Evolutionary conservation across 768 basidiomycete genomes (phyloP).

Genomic region (Suillus plorans): DNA sequence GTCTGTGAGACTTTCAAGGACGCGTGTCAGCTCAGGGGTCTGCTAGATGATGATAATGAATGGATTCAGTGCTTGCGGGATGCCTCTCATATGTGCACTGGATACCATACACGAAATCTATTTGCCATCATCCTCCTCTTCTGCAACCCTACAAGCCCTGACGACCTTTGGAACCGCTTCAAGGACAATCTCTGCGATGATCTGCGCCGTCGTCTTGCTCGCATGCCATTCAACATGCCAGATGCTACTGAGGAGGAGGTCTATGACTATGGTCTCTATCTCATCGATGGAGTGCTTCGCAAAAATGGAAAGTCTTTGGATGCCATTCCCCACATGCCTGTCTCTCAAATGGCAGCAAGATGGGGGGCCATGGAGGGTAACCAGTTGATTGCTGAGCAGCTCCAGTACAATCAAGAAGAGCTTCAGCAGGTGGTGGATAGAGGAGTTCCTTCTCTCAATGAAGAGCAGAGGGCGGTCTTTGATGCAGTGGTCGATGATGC

Average conservation of each 20-base stretch:
- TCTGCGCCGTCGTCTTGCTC: conserved; percentile 23
- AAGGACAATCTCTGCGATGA: conserved; percentile 41
- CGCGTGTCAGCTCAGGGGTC: conserved; percentile 41
- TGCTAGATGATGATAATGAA: conserved; percentile 49
- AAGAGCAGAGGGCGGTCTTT: conserved; percentile 28
- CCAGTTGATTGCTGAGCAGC: conserved; percentile 17
- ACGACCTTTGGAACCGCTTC: conserved; percentile 36
- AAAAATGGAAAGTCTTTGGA: conserved; percentile 12
- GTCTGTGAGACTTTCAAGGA: conserved; percentile 34
- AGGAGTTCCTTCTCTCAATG: conserved; percentile 23
- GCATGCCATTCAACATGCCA: neutral
- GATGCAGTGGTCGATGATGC: conserved; percentile 29
- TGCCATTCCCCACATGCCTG: conserved; percentile 19
- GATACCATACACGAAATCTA: conserved; percentile 31
- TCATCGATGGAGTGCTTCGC: conserved; percentile 29
- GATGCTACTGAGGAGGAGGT: conserved; percentile 31
- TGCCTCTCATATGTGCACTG: conserved; percentile 38
- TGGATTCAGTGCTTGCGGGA: conserved; percentile 43
- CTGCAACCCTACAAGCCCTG: conserved; percentile 35
- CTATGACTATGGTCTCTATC: conserved; percentile 43
- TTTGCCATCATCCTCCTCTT: conserved; percentile 41
- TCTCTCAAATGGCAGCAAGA: conserved; percentile 4
- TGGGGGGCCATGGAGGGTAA: conserved; percentile 21
- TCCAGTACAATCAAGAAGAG: neutral
- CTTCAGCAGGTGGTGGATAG: neutral